phyloP scores from a whole-genome alignment of 2,329 filamentous ascomycete species.

The Thelonectria blattea region DNA sequence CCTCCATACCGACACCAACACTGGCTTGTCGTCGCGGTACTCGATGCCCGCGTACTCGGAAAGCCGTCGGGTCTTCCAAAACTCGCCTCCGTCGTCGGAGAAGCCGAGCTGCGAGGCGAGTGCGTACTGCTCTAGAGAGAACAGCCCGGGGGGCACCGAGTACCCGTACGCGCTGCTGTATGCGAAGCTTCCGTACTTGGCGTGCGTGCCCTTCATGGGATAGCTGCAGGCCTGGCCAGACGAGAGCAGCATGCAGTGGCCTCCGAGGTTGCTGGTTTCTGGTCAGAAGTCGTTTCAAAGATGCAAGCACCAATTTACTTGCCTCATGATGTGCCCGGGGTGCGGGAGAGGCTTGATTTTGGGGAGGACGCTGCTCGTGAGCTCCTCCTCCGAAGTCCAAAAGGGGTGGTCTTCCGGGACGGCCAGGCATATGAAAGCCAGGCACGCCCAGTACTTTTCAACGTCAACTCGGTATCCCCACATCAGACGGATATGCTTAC shows the following conservation, averaged over 20 bases:
- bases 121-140: conserved; percentile 78
- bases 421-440: conserved; percentile 77
- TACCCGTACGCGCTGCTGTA: conserved; percentile 80
- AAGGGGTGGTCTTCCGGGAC: conserved; percentile 74
- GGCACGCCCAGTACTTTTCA: conserved; percentile 75
- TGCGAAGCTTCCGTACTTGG: conserved; percentile 81
- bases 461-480: conserved; percentile 33
- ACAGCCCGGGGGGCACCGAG: conserved; percentile 76
- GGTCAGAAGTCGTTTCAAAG: background rate
- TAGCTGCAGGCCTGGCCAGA: conserved; percentile 84
- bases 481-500: conserved; percentile 42
- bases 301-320: background rate
- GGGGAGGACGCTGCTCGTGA: conserved; percentile 61
- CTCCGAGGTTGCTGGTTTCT: conserved; percentile 63
- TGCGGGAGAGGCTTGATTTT: conserved; percentile 67
- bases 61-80: conserved; percentile 77
- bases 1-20: conserved; percentile 73
- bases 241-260: conserved; percentile 76
- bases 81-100: conserved; percentile 78
- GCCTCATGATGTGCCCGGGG: conserved; percentile 74
- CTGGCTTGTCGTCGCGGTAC: conserved; percentile 57
- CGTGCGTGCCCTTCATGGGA: conserved; percentile 80
- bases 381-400: conserved; percentile 73
- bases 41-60: conserved; percentile 70
- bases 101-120: conserved; percentile 77